Evolutionary conservation across 2,329 filamentous ascomycete genomes (phyloP).

Genomic region (Diaporthe helianthi): DNA sequence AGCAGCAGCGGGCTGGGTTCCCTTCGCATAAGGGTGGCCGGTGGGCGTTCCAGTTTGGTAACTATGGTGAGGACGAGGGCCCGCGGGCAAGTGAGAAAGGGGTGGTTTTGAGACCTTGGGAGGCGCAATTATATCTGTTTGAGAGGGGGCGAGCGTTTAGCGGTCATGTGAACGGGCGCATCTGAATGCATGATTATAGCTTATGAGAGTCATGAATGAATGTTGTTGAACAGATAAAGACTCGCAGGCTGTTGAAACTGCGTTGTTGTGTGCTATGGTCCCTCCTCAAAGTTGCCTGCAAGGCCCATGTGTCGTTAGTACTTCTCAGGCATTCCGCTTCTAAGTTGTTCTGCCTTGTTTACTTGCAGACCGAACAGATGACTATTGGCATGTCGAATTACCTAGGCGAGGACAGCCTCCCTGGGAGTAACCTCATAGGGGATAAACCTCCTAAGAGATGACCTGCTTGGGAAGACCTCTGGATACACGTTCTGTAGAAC

Average conservation of each 20-base stretch:
- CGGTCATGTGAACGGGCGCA: conserved; percentile 6
- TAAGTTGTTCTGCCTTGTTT: too few species aligned
- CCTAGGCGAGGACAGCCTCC: too few species aligned
- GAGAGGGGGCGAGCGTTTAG: not conserved
- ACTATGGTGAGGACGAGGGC: conserved; percentile 41
- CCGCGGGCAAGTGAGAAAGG: conserved; percentile 28
- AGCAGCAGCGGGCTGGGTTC: conserved; percentile 44
- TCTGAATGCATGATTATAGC: conserved; percentile 11
- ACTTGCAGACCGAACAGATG: too few species aligned
- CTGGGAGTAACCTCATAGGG: too few species aligned
- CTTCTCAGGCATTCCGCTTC: not conserved
- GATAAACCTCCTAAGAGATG: too few species aligned
- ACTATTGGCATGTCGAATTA: not conserved
- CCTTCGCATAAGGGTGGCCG: conserved; percentile 37
- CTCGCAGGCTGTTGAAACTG: too few species aligned
- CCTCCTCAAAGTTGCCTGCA: not conserved
- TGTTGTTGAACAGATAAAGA: too few species aligned
- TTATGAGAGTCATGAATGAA: not conserved
- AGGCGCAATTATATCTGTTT: conserved; percentile 45
- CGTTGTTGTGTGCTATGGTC: not conserved
- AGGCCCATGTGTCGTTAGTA: not conserved
- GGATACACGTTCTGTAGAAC: too few species aligned
- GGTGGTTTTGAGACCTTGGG: conserved; percentile 44
- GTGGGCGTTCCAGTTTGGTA: conserved; percentile 40
- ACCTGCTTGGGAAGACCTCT: too few species aligned